These are phyloP conservation scores for Chondrostereum purpureum DNA, from an alignment of 1,284 basidiomycete genomes.

Conservation along the genomic window DNA sequence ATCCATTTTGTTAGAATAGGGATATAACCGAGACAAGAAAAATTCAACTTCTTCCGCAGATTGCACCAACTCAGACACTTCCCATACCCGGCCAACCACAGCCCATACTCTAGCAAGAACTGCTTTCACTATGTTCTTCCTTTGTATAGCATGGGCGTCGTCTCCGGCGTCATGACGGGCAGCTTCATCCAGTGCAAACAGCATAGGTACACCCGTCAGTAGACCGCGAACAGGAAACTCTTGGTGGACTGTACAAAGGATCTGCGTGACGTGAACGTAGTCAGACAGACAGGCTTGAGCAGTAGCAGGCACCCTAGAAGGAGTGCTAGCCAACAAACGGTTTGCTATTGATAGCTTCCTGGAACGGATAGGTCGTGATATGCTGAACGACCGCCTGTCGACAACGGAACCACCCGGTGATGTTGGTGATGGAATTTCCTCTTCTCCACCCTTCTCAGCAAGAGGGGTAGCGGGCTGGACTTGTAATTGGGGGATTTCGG, in stretches of 20 bases:
- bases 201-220: conserved; percentile 79
- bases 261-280: conserved; percentile 66
- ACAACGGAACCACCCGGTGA: conserved; percentile 19
- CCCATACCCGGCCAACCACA: conserved; percentile 69
- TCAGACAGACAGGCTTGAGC: conserved; percentile 65
- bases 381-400: conserved; percentile 42
- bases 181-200: conserved; percentile 67
- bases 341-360: conserved; percentile 51
- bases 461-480: conserved; percentile 32
- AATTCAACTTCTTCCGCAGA: conserved; percentile 52
- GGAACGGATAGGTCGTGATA: conserved; percentile 35
- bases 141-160: conserved; percentile 35
- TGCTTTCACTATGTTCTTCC: conserved; percentile 57
- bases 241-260: conserved; percentile 65
- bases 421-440: conserved; percentile 15
- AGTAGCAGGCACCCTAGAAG: conserved; percentile 34
- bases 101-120: conserved; percentile 63
- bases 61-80: conserved; percentile 44
- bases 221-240: conserved; percentile 69
- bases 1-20: background rate
- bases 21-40: conserved; percentile 9
- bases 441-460: conserved; percentile 12
- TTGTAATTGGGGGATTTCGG: conserved; percentile 27
- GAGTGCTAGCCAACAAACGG: conserved; percentile 42
- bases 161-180: conserved; percentile 35